Percentiles rank a stretch among this genome's conserved stretches.
Conservation (phyloP, 371 early-diverging fungal species). For the Apophysomyces sp. region DNA sequence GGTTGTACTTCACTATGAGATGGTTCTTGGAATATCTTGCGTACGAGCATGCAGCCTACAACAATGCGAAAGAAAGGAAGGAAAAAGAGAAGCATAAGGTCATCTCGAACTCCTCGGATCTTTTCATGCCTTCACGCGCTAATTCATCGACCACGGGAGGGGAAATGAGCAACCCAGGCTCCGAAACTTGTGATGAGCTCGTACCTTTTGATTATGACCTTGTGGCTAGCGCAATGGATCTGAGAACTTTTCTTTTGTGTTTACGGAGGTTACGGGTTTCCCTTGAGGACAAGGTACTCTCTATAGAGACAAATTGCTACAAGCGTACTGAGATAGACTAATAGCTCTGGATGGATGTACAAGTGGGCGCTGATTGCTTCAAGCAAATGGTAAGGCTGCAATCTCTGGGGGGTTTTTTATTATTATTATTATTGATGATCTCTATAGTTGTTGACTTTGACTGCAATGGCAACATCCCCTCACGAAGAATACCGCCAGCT, state of each 20-base stretch:
- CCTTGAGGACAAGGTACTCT: conserved; percentile 49
- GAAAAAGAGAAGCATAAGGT: conserved; percentile 11
- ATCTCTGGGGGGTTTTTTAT: neutral
- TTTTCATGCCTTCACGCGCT: neutral
- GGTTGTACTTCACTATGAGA: conserved; percentile 30
- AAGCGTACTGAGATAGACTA: neutral
- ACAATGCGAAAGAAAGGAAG: conserved; percentile 1
- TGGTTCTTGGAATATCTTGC: conserved; percentile 42
- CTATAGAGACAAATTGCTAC: neutral
- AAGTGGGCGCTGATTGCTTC: conserved; percentile 59
- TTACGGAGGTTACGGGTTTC: conserved; percentile 46
- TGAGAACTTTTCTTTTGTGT: conserved; percentile 49
- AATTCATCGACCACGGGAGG: neutral
- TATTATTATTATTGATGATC: neutral
- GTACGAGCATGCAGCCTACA: conserved; percentile 19
- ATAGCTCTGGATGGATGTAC: conserved; percentile 37
- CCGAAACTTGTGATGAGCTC: neutral
- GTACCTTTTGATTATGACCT: conserved; percentile 52
- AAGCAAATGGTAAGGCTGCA: conserved; percentile 51
- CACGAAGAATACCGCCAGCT: conserved; percentile 56
- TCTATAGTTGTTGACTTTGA: conserved; percentile 48
- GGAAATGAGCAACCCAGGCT: neutral
- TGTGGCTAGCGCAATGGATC: conserved; percentile 54
- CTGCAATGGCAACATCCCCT: conserved; percentile 50
- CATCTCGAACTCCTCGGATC: neutral